These are phyloP conservation scores for Straminergon stramineum DNA, from an alignment of 225 moss, liverwort and hornwort species.

Conservation along the genomic window DNA sequence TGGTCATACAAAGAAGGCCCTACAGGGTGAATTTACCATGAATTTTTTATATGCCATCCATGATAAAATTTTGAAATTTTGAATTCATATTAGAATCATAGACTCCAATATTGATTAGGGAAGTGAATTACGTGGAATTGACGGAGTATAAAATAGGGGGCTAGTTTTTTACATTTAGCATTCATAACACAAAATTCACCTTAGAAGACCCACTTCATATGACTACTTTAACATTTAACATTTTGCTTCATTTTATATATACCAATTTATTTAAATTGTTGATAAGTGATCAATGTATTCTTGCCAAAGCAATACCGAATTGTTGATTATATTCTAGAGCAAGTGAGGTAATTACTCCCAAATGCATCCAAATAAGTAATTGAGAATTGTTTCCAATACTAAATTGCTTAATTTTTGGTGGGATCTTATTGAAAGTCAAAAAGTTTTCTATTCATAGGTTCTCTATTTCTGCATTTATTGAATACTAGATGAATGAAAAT, in stretches of 20 bases:
- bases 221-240: no score
- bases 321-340: neutral
- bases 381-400: neutral
- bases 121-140: no score
- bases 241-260: neutral
- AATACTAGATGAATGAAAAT: neutral
- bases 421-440: neutral
- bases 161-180: no score
- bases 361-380: neutral
- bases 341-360: neutral
- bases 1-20: no score
- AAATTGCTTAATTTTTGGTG: neutral
- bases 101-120: no score
- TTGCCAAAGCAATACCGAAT: neutral
- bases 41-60: neutral
- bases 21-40: no score
- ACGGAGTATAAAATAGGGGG: no score
- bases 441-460: neutral
- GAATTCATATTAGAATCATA: no score
- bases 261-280: neutral
- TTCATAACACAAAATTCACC: no score
- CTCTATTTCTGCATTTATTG: neutral
- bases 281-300: accelerated
- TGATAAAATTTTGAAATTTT: no score
- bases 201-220: no score